A percentile compares a stretch with the other conserved stretches of the same genome.
These are phyloP conservation scores for Strobilomyces confusus DNA, from an alignment of 768 basidiomycete genomes.

Conservation along the genomic window DNA sequence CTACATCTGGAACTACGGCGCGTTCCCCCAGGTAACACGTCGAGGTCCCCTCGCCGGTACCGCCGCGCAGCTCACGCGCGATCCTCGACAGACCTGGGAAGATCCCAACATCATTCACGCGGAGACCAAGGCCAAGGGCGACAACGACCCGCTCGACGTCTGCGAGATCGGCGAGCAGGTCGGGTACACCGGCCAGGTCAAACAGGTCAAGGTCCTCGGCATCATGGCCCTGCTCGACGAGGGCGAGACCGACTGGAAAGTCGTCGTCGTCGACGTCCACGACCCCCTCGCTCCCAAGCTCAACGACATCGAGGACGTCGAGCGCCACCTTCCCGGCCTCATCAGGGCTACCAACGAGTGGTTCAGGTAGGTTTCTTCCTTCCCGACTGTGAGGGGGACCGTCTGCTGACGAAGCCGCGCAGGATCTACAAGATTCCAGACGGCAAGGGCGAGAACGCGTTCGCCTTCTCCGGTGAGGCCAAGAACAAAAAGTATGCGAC, in stretches of 20 bases:
- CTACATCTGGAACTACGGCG: constrained; percentile 99
- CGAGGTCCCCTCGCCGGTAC: too few relatives aligned
- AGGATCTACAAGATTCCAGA: constrained; percentile 97
- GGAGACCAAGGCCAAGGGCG: constrained; percentile 98
- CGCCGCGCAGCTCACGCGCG: not conserved
- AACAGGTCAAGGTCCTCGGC: constrained; percentile 99
- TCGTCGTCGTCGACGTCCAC: constrained; percentile 93
- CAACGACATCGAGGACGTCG: constrained; percentile 99
- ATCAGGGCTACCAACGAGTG: constrained; percentile 98
- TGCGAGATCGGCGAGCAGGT: constrained; percentile 99
- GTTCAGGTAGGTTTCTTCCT: constrained; percentile 68
- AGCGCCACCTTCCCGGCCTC: constrained; percentile 94
- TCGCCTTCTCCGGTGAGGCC: constrained; percentile 99
- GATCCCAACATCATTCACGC: constrained; percentile 83
- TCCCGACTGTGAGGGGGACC: too few relatives aligned
- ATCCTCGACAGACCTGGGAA: constrained; percentile 82
- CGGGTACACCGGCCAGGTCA: constrained; percentile 94
- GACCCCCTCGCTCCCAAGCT: constrained; percentile 95
- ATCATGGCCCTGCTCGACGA: constrained; percentile 99
- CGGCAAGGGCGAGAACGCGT: constrained; percentile 95
- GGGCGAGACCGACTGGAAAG: constrained; percentile 99
- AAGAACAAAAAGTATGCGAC: constrained; percentile 99
- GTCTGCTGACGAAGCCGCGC: constrained; percentile 2
- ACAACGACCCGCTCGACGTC: constrained; percentile 99
- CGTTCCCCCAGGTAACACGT: constrained; percentile 97